Conservation (phyloP, 108 stramenopile genomes). For the Cyclotella kingstonii region DNA sequence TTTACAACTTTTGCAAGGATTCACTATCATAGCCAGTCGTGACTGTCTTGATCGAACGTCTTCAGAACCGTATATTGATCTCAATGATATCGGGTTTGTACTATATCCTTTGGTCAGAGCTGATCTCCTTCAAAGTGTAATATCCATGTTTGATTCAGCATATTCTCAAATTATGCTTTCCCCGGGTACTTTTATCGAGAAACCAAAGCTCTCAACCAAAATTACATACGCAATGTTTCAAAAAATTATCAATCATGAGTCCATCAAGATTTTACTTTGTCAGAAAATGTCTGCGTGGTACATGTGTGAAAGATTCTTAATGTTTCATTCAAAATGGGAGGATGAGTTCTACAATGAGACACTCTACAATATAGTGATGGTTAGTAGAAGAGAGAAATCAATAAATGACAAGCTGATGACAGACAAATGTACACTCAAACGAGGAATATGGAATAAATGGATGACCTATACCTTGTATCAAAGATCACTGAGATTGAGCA, state of each 20-base stretch:
- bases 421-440: conserved; percentile 6
- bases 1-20: conserved; percentile 22
- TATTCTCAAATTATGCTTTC: conserved; percentile 18
- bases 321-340: conserved; percentile 25
- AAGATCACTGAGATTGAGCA: conserved; percentile 5
- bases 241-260: conserved; percentile 17
- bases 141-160: conserved; percentile 28
- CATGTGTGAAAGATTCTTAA: conserved; percentile 9
- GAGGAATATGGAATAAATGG: conserved; percentile 5
- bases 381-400: conserved; percentile 5
- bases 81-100: conserved; percentile 19
- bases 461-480: conserved; percentile 4
- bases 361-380: conserved; percentile 7
- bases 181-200: background rate
- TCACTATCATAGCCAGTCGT: conserved; percentile 17
- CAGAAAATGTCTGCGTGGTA: conserved; percentile 18
- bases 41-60: background rate
- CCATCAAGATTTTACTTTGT: conserved; percentile 6
- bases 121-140: conserved; percentile 4
- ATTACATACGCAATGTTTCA: conserved; percentile 22
- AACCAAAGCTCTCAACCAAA: conserved; percentile 4
- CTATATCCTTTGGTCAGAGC: conserved; percentile 29
- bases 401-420: conserved; percentile 21
- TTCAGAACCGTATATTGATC: conserved; percentile 20
- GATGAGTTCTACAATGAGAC: conserved; percentile 15